These are phyloP conservation scores for Botryotinia globosa DNA, from an alignment of 2,329 filamentous ascomycete species.

Conservation along the genomic window DNA sequence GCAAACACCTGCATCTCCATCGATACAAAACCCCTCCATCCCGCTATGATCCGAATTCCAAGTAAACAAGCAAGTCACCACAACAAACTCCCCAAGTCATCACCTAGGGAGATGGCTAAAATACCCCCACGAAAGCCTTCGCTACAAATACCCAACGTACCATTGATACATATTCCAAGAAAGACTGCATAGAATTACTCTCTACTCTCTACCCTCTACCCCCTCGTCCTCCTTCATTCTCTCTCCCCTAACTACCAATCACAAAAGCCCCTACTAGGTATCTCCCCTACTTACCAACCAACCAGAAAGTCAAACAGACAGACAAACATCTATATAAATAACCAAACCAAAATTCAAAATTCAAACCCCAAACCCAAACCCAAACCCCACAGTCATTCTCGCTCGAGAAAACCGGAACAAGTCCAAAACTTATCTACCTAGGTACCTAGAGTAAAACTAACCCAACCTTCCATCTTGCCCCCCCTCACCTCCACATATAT, in stretches of 20 bases:
- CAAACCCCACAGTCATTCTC: background rate
- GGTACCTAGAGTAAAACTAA: background rate
- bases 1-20: background rate
- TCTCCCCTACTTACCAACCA: background rate
- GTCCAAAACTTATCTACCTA: too few relatives aligned
- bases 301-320: background rate
- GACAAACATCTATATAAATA: background rate
- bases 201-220: too few relatives aligned
- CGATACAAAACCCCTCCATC: background rate
- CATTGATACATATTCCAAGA: background rate
- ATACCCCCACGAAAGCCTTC: too few relatives aligned
- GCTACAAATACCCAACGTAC: too few relatives aligned
- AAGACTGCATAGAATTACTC: background rate
- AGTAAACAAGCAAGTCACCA: background rate
- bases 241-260: background rate
- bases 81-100: background rate
- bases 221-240: too few relatives aligned
- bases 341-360: background rate
- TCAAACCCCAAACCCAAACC: background rate
- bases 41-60: background rate
- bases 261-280: background rate
- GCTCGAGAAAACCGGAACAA: too few relatives aligned
- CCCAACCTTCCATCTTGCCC: background rate
- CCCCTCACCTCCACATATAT: too few relatives aligned
- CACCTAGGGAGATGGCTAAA: background rate